Conservation (phyloP, 2,329 filamentous ascomycete genomes). For the Colletotrichum sp. region DNA sequence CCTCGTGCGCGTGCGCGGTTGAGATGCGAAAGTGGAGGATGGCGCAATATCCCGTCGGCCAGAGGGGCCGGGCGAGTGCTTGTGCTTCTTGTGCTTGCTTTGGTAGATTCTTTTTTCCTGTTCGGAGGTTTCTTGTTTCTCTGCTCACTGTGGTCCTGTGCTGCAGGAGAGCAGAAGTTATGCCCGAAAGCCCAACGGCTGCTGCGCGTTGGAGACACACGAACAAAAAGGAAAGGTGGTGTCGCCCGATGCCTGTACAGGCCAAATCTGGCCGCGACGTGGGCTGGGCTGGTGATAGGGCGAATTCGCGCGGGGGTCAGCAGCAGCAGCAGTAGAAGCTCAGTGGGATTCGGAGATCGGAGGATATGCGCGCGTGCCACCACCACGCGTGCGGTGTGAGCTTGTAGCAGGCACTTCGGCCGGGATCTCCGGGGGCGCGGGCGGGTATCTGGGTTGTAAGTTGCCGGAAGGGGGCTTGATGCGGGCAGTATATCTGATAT, state of each 20-base stretch:
- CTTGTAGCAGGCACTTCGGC: not conserved
- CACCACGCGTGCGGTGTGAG: not conserved
- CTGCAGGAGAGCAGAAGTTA: not conserved
- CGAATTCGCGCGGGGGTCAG: not conserved
- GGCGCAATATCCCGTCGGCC: not conserved
- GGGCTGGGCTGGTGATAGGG: not conserved
- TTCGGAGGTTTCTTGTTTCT: not conserved
- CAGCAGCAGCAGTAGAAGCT: not conserved
- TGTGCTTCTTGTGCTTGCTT: not conserved
- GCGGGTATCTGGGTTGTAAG: not conserved
- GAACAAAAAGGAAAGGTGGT: not conserved
- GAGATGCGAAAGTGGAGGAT: not conserved
- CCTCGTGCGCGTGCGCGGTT: not conserved
- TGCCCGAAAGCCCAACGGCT: conserved; percentile 1
- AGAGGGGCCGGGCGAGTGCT: not conserved
- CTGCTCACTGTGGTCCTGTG: not conserved
- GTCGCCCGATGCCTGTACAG: not conserved
- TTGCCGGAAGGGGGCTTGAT: not conserved
- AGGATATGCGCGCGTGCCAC: not conserved
- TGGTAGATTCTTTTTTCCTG: not conserved
- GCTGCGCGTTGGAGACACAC: not conserved
- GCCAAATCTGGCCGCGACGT: not conserved
- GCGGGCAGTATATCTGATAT: not conserved
- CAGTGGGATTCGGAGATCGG: not conserved
- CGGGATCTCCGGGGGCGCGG: not conserved